Evolutionary conservation across 2,329 filamentous ascomycete genomes (phyloP).

Genomic region (Colletotrichum orbiculare): DNA sequence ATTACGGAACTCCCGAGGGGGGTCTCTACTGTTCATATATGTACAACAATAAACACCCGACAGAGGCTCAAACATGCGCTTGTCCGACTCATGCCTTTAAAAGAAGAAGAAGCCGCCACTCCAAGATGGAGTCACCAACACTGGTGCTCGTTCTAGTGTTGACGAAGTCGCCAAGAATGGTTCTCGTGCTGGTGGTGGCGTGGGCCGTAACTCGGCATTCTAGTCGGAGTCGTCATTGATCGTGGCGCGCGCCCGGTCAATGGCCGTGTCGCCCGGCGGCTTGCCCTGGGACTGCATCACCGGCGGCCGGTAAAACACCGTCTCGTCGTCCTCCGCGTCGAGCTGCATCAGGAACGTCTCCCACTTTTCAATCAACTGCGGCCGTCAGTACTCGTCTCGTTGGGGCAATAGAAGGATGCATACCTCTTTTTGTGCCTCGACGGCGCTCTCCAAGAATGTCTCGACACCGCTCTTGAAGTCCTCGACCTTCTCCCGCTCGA

Average conservation of each 20-base stretch:
- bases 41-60: conserved; percentile 37
- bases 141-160: conserved; percentile 1
- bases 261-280: conserved; percentile 66
- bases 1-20: conserved; percentile 27
- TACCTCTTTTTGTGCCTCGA: conserved; percentile 99
- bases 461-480: conserved; percentile 99
- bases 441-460: conserved; percentile 95
- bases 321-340: conserved; percentile 90
- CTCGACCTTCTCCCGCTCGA: conserved; percentile 97
- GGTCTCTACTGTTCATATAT: conserved; percentile 39
- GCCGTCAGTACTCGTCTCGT: conserved; percentile 29
- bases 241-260: conserved; percentile 68
- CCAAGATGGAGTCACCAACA: conserved; percentile 20
- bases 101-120: conserved; percentile 4
- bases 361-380: conserved; percentile 84
- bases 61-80: conserved; percentile 24
- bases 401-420: conserved; percentile 41
- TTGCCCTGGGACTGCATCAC: conserved; percentile 64
- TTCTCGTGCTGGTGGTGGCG: conserved; percentile 1
- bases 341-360: conserved; percentile 98
- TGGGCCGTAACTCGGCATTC: conserved; percentile 37
- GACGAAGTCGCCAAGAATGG: conserved; percentile 7
- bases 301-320: conserved; percentile 72
- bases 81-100: conserved; percentile 15
- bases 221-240: conserved; percentile 72